These are phyloP conservation scores for Aureobasidium sp. DNA, from an alignment of 2,329 filamentous ascomycete species.

Conservation along the genomic window DNA sequence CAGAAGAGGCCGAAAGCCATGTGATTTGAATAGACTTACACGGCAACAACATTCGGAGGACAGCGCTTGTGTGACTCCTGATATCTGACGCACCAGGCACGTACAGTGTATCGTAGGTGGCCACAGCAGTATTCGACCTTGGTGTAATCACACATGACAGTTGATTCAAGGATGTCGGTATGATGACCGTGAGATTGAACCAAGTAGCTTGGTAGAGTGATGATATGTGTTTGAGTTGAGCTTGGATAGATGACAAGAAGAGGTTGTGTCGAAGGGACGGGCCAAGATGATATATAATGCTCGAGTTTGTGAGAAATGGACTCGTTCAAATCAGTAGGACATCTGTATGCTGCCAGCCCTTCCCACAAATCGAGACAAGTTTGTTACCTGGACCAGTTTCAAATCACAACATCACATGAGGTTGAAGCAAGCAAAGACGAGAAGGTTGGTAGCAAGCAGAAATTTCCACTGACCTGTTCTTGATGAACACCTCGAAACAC, in stretches of 20 bases:
- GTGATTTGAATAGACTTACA: slow-evolving; percentile 29
- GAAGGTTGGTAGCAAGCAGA: neutral
- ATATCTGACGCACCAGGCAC: slow-evolving; percentile 49
- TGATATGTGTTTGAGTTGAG: neutral
- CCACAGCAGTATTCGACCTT: slow-evolving; percentile 52
- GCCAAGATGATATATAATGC: neutral
- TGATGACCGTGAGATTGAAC: neutral
- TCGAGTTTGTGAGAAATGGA: neutral
- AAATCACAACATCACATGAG: slow-evolving; percentile 4
- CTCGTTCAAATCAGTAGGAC: neutral
- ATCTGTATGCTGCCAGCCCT: slow-evolving; percentile 11
- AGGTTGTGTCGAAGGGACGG: neutral
- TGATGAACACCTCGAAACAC: neutral
- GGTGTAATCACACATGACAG: slow-evolving; percentile 52
- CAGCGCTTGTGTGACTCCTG: slow-evolving; percentile 50
- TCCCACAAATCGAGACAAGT: neutral
- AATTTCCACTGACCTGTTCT: slow-evolving; percentile 7
- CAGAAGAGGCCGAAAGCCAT: neutral
- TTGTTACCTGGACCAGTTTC: neutral
- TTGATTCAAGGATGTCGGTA: neutral
- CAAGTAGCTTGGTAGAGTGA: neutral
- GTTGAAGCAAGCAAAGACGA: neutral
- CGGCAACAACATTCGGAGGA: slow-evolving; percentile 48
- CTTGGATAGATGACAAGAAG: neutral
- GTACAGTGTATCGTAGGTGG: slow-evolving; percentile 49